Evolutionary conservation across 768 basidiomycete species (phyloP).

Genomic region (Macrolepiota dolichaula): DNA sequence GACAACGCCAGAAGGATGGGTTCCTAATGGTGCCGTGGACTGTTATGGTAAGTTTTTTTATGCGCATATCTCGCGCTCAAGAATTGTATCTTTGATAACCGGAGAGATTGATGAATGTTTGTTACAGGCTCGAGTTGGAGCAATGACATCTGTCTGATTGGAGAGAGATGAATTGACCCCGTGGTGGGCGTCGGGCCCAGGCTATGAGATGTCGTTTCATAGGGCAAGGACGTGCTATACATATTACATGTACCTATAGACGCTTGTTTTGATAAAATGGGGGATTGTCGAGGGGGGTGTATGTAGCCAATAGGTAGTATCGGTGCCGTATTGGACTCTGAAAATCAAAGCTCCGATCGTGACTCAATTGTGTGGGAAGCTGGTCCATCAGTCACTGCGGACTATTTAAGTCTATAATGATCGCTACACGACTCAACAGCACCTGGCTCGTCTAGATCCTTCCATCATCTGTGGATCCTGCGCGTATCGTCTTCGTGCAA

Average conservation of each 20-base stretch:
- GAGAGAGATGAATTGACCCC: not conserved
- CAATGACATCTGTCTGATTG: not conserved
- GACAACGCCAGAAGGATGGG: not conserved
- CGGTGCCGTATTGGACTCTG: not conserved
- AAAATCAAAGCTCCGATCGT: not conserved
- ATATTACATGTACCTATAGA: not conserved
- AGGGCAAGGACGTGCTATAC: not conserved
- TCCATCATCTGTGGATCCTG: not conserved
- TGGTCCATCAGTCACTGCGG: not conserved
- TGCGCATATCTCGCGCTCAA: not conserved
- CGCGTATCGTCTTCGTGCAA: not conserved
- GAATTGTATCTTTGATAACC: conserved; percentile 2
- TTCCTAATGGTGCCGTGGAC: not conserved
- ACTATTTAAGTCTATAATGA: not conserved
- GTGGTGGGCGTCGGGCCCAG: not conserved
- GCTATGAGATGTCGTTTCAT: not conserved
- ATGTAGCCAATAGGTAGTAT: not conserved
- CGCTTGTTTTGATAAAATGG: too few relatives aligned
- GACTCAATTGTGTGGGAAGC: not conserved
- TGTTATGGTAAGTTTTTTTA: not conserved
- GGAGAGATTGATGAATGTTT: not conserved
- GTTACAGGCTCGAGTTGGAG: not conserved
- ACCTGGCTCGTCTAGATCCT: not conserved
- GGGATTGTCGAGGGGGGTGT: too few relatives aligned
- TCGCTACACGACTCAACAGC: not conserved